Evolutionary conservation across 306 rosid genomes (phyloP).

Genomic region (Rosa multiflora): DNA sequence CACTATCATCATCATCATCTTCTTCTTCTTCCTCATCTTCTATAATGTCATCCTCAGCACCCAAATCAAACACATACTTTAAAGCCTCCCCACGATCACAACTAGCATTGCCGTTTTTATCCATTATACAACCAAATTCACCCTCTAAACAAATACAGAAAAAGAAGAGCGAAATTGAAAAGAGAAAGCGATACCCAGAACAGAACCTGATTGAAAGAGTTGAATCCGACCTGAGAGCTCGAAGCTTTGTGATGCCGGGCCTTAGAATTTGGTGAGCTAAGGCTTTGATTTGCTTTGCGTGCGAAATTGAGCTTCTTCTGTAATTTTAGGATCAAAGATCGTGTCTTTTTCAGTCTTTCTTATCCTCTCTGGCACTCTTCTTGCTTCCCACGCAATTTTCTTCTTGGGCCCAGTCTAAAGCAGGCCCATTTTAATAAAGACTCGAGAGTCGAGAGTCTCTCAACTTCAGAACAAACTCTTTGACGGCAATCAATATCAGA

Average conservation of each 20-base stretch:
- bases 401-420: background rate
- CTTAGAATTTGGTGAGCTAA: background rate
- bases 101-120: background rate
- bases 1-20: conserved; percentile 22
- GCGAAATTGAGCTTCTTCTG: background rate
- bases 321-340: background rate
- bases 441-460: background rate
- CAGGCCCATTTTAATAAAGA: background rate
- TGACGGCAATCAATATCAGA: background rate
- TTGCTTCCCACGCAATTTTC: background rate
- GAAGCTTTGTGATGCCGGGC: background rate
- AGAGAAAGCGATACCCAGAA: background rate
- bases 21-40: conserved; percentile 22
- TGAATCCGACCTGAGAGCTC: background rate
- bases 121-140: conserved; percentile 3
- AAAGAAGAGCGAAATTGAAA: background rate
- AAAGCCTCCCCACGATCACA: conserved; percentile 23
- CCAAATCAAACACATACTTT: conserved; percentile 1
- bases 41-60: conserved; percentile 10
- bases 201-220: background rate
- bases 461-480: background rate
- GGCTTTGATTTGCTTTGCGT: background rate
- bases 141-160: background rate
- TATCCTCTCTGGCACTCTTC: background rate
- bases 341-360: background rate